Evolutionary conservation across 805 yeast species (phyloP), one percentile per base, ranked within the genome.

Genomic region (Wickerhamiella lipophila): DNA sequence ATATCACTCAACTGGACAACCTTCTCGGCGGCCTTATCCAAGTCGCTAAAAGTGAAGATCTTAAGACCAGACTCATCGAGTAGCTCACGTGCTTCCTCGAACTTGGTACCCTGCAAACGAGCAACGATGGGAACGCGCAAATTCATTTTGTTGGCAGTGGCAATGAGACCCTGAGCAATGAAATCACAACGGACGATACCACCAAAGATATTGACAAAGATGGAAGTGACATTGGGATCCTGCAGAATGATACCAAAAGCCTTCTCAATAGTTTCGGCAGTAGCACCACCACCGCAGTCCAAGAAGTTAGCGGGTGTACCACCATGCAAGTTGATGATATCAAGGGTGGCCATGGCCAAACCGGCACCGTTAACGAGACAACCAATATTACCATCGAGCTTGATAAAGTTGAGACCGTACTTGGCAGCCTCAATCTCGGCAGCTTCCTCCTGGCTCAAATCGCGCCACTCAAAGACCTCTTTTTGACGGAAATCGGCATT

Each of bases 241-340:
- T 92, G 76, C 64, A 94, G 73, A 63, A 92, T 89, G 68, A 92
- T 78, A 70, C 80, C 82, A 74, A 92, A 89, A 50, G 97, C 99
- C 71, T 83, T 83, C 74, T 88, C 94, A 65, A 92, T 92, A 63
- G 98, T 89, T 71, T 85, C 83, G 58, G 97, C 96, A 55, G 97
- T 92, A 60, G 99, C 98, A 69, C 96, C 95, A 75, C 99, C 99
- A 75, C 99, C 99, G 70, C 96, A 92, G 75, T 92, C 99, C 67
- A 92, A 78, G 78, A 92, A 92, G 77, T 92, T 92, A 57, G 98
- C 99, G 62, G 99, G 99, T 59, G 79, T 83, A 68, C 99, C 99
- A 63, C 97, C 96, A 73, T 87, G 84, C 62, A 92, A 78, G 74
- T 92, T 87, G 74, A 92, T 86, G 67, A 94, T 94, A 71, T 92